phyloP scores from a whole-genome alignment of 2,329 filamentous ascomycete species.

The Thelonectria blattea region DNA sequence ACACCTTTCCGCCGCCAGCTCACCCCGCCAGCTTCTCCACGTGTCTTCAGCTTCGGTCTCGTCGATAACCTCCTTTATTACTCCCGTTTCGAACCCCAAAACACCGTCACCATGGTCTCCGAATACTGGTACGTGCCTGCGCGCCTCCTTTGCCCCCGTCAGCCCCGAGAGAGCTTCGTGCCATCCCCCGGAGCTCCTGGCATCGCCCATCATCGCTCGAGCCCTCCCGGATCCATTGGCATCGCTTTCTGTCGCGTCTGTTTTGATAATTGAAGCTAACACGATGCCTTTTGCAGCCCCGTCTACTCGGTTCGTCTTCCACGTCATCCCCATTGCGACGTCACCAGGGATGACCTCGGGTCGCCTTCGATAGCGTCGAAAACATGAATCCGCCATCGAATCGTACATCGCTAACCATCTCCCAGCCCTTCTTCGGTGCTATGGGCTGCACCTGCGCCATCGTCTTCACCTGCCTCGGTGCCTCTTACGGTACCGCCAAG shows the following conservation, averaged over 20 bases:
- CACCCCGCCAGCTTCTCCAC: conserved; percentile 24
- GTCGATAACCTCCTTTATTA: conserved; percentile 20
- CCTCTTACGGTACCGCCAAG: conserved; percentile 98
- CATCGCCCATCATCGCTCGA: conserved; percentile 26
- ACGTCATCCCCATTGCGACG: conserved; percentile 40
- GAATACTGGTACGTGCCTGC: conserved; percentile 77
- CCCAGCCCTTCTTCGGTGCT: conserved; percentile 87
- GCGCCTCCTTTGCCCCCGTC: conserved; percentile 41
- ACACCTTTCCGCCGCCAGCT: conserved; percentile 23
- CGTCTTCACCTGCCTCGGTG: conserved; percentile 95
- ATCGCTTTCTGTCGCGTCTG: conserved; percentile 4
- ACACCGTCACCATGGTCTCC: conserved; percentile 70
- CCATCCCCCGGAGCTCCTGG: conserved; percentile 41
- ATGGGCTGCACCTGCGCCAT: conserved; percentile 98
- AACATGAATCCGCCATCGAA: conserved; percentile 25
- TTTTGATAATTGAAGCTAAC: conserved; percentile 51
- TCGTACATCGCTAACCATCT: conserved; percentile 42
- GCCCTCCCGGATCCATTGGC: conserved; percentile 18
- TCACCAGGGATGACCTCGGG: conserved; percentile 36
- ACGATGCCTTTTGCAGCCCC: conserved; percentile 66
- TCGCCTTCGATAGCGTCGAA: conserved; percentile 24
- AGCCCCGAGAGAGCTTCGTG: conserved; percentile 38
- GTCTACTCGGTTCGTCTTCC: conserved; percentile 93
- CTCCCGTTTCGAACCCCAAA: conserved; percentile 33
- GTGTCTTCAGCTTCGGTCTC: conserved; percentile 26